phyloP scores from a whole-genome alignment of 1,284 basidiomycete genomes.

The Moesziomyces globuligerus region DNA sequence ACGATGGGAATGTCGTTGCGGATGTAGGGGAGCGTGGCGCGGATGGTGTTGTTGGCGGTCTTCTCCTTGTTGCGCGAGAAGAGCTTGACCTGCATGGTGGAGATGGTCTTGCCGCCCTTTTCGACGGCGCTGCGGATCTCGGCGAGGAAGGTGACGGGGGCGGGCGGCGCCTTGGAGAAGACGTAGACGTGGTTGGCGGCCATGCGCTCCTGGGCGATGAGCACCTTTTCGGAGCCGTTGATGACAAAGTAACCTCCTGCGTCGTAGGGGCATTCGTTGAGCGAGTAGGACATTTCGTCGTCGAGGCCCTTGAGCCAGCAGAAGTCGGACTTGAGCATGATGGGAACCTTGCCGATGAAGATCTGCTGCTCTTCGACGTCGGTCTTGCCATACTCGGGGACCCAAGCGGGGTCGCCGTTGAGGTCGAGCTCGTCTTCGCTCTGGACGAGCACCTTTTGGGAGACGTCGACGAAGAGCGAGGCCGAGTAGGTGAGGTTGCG shows the following conservation, averaged over 20 bases:
- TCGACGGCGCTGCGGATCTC: slow-evolving; percentile 98
- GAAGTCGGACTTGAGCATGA: slow-evolving; percentile 96
- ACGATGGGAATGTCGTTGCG: slow-evolving; percentile 98
- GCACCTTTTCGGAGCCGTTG: slow-evolving; percentile 98
- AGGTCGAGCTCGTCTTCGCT: slow-evolving; percentile 77
- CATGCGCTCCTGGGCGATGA: slow-evolving; percentile 99
- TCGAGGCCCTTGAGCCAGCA: slow-evolving; percentile 86
- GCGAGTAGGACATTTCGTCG: slow-evolving; percentile 83
- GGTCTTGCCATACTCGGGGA: slow-evolving; percentile 73
- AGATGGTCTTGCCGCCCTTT: slow-evolving; percentile 97
- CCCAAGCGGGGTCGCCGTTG: slow-evolving; percentile 82
- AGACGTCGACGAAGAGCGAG: slow-evolving; percentile 95
- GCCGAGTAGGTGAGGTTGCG: slow-evolving; percentile 96
- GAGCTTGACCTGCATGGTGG: slow-evolving; percentile 98
- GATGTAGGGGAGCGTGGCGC: slow-evolving; percentile 97
- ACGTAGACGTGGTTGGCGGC: slow-evolving; percentile 99
- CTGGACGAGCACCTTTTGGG: slow-evolving; percentile 82
- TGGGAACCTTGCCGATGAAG: slow-evolving; percentile 97
- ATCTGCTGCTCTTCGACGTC: slow-evolving; percentile 78
- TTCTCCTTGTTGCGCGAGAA: slow-evolving; percentile 88
- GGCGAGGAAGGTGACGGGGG: slow-evolving; percentile 92
- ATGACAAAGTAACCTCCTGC: slow-evolving; percentile 97
- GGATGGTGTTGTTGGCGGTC: slow-evolving; percentile 86
- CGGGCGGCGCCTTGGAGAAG: slow-evolving; percentile 96
- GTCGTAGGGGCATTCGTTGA: slow-evolving; percentile 98